phyloP scores from a whole-genome alignment of 2,329 filamentous ascomycete species.

The Microdochium bolleyi region DNA sequence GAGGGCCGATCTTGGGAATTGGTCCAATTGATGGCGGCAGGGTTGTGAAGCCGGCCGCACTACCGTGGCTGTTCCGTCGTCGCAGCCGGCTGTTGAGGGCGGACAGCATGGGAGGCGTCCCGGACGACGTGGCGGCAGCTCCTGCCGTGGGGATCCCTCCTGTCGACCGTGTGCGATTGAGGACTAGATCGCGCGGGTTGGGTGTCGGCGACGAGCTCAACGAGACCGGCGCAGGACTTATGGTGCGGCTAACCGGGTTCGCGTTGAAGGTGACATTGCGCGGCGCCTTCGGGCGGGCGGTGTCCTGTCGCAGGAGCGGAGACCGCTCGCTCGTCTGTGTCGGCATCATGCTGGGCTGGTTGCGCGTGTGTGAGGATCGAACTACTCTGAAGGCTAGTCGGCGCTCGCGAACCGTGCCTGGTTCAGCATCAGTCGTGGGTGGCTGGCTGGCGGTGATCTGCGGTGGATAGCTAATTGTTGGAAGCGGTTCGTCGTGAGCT shows the following conservation, averaged over 20 bases:
- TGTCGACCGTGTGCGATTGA: constrained; percentile 22
- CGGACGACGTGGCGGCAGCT: constrained; percentile 14
- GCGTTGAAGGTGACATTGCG: constrained; percentile 74
- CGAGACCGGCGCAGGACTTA: constrained; percentile 38
- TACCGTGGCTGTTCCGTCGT: constrained; percentile 73
- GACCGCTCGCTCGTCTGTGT: constrained; percentile 16
- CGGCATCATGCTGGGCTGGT: neutral
- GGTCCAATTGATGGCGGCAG: constrained; percentile 26
- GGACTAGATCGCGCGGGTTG: constrained; percentile 17
- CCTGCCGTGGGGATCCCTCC: constrained; percentile 31
- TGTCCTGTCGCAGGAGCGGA: constrained; percentile 21
- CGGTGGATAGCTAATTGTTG: neutral
- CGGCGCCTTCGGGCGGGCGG: constrained; percentile 32
- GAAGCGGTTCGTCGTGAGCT: neutral
- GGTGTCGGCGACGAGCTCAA: constrained; percentile 15
- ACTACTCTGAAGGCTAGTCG: neutral
- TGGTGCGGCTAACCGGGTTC: constrained; percentile 54
- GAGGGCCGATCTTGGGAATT: constrained; percentile 75
- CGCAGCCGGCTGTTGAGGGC: constrained; percentile 82
- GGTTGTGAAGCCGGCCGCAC: constrained; percentile 33
- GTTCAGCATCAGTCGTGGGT: too few species aligned
- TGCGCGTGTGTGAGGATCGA: too few species aligned
- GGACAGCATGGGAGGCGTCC: constrained; percentile 56
- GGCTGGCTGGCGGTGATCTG: neutral
- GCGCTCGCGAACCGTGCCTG: too few species aligned